phyloP scores from a whole-genome alignment of 2,329 filamentous ascomycete genomes.

The Colletotrichum tropicale region DNA sequence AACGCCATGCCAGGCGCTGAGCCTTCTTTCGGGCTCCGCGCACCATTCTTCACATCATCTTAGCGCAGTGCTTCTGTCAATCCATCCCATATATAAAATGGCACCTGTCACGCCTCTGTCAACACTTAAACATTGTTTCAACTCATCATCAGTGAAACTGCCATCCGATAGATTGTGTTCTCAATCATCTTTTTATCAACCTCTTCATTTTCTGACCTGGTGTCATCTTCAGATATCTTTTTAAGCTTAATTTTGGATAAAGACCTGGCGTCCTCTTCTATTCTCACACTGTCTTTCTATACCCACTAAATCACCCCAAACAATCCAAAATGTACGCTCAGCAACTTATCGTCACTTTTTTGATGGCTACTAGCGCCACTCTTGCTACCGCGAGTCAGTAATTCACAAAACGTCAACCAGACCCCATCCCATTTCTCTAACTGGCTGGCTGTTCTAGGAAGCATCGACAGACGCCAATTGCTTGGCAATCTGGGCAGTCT shows the following conservation, averaged over 20 bases:
- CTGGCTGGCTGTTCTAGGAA: background rate
- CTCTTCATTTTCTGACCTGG: background rate
- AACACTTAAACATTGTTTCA: background rate
- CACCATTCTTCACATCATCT: background rate
- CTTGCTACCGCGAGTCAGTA: background rate
- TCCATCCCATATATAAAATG: background rate
- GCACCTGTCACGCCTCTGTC: background rate
- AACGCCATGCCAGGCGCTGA: background rate
- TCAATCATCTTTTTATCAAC: background rate
- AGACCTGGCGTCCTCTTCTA: background rate
- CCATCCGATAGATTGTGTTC: background rate
- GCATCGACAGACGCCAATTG: background rate
- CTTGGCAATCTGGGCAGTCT: background rate
- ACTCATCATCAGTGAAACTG: background rate
- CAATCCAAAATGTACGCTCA: background rate
- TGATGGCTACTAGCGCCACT: background rate
- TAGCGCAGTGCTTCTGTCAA: background rate
- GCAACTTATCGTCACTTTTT: background rate
- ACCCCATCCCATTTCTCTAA: background rate
- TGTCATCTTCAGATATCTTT: background rate
- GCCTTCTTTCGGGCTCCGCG: background rate
- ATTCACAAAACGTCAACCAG: background rate
- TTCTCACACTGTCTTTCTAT: background rate
- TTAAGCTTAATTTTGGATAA: background rate
- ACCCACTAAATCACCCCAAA: background rate